phyloP scores from a whole-genome alignment of 2,329 filamentous ascomycete species.

The Clonostachys rhizophaga region DNA sequence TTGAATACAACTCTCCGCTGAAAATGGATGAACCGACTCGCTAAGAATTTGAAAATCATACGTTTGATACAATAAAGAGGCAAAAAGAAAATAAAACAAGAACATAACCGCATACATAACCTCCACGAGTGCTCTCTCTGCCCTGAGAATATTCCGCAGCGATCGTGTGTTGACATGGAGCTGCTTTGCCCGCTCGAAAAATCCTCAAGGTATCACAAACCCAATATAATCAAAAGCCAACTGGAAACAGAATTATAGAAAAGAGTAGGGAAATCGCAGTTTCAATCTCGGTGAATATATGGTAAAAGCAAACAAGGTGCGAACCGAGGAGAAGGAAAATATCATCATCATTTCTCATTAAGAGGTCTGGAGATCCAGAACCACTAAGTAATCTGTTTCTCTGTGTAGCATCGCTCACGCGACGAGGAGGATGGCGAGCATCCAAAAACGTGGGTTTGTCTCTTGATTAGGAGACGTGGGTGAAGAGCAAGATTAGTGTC shows the following conservation, averaged over 20 bases:
- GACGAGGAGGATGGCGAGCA: not conserved
- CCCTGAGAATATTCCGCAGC: no score
- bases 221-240: not conserved
- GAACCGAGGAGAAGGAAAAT: not conserved
- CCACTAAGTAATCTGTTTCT: not conserved
- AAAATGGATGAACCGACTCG: no score
- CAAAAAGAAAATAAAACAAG: no score
- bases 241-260: not conserved
- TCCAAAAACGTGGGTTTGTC: conserved; percentile 2
- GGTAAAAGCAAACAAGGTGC: not conserved
- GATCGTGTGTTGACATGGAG: no score
- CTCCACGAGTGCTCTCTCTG: no score
- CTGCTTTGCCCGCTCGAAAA: no score
- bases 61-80: no score
- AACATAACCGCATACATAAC: no score
- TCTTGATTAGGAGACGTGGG: conserved; percentile 23
- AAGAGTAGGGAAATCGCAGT: not conserved
- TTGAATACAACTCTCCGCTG: no score
- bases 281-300: not conserved
- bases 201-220: no score
- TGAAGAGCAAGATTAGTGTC: conserved; percentile 3
- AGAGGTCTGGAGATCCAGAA: not conserved
- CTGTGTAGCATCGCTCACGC: not conserved
- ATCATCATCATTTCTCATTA: conserved; percentile 2
- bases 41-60: no score